Evolutionary conservation across 495 filamentous ascomycete genomes (phyloP).

Genomic region (Neurospora cerealis): DNA sequence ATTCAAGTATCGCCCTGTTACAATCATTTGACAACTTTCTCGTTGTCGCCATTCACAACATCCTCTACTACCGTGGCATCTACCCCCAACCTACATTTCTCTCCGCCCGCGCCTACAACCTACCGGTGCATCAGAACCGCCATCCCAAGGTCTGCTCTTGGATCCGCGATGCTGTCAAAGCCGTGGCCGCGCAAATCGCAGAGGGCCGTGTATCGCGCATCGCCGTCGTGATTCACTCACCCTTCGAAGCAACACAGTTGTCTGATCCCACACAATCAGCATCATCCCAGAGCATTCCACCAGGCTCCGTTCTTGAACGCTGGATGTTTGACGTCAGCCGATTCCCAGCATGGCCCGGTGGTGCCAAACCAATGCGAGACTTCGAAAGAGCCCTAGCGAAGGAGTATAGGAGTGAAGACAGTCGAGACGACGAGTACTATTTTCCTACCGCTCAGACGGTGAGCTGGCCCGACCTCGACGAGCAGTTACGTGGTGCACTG

Average conservation of each 20-base stretch:
- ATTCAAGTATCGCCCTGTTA: not conserved
- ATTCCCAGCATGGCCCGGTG: conserved; percentile 55
- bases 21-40: conserved; percentile 65
- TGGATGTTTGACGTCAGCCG: conserved; percentile 74
- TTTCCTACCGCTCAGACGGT: conserved; percentile 3
- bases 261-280: not conserved
- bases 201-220: conserved; percentile 52
- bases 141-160: conserved; percentile 88
- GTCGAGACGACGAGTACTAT: conserved; percentile 6
- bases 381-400: conserved; percentile 3
- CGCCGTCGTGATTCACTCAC: conserved; percentile 65
- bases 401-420: not conserved
- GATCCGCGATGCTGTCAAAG: conserved; percentile 73
- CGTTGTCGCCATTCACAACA: conserved; percentile 81
- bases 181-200: conserved; percentile 60
- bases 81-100: conserved; percentile 79
- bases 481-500: conserved; percentile 42
- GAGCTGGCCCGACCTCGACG: conserved; percentile 33
- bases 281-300: not conserved
- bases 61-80: conserved; percentile 77
- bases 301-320: conserved; percentile 54
- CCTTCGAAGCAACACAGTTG: conserved; percentile 6
- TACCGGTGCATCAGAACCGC: conserved; percentile 77
- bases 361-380: conserved; percentile 16
- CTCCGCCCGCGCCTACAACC: conserved; percentile 74